These are phyloP conservation scores for Nicotiana paniculata DNA, from an alignment of 257 asterid species.

Conservation along the genomic window DNA sequence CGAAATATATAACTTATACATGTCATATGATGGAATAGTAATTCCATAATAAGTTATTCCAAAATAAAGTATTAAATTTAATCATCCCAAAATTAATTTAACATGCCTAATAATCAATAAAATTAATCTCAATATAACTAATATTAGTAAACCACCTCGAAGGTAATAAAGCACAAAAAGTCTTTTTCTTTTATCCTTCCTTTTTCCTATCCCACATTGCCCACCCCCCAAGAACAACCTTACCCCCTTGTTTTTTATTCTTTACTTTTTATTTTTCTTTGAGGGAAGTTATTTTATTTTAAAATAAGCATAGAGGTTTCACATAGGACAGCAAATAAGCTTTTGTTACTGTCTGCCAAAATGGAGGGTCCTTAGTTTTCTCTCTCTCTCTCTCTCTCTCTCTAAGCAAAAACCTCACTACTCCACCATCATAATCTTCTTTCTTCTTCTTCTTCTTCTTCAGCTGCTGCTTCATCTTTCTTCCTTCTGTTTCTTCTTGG, in stretches of 20 bases:
- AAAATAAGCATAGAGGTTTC: slow-evolving; percentile 20
- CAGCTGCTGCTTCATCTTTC: neutral
- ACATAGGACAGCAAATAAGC: slow-evolving; percentile 38
- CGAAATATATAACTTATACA: no score
- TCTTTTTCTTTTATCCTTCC: neutral
- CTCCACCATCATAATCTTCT: neutral
- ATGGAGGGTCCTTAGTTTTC: slow-evolving; percentile 35
- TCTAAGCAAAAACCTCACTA: neutral
- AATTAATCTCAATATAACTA: no score
- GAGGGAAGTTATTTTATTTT: neutral
- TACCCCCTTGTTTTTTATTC: neutral
- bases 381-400: slow-evolving; percentile 6
- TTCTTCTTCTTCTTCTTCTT: neutral
- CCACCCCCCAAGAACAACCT: neutral
- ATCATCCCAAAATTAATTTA: no score
- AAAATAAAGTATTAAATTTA: no score
- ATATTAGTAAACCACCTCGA: no score
- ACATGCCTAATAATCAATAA: no score
- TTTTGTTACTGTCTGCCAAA: slow-evolving; percentile 31
- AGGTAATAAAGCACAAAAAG: no score
- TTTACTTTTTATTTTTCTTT: neutral
- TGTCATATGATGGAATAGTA: no score
- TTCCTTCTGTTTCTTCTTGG: neutral
- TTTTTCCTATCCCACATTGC: neutral
- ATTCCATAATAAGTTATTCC: fast-evolving